Conservation (phyloP, 805 yeast genomes). For the Metschnikowia amazonensis region DNA sequence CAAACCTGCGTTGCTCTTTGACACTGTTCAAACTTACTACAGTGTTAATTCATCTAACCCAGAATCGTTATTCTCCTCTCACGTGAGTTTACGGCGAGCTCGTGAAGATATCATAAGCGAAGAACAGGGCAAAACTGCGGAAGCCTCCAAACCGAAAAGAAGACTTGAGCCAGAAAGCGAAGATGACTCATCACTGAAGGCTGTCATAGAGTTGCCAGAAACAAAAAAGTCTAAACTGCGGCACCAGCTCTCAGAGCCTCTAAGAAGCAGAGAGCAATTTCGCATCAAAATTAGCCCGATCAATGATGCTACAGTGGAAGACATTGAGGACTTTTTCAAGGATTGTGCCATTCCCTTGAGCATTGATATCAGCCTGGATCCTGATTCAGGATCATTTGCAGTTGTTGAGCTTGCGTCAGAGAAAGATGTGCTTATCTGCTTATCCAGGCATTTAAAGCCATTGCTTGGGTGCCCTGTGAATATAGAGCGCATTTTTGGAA, state of each 20-base stretch:
- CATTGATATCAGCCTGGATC: conserved; percentile 17
- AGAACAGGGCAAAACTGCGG: background rate
- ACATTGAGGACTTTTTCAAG: conserved; percentile 42
- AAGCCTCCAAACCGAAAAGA: background rate
- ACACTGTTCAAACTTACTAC: background rate
- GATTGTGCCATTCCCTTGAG: conserved; percentile 58
- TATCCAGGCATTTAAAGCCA: conserved; percentile 54
- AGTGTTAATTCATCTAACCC: background rate
- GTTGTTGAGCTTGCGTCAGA: conserved; percentile 55
- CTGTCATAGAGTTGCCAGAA: background rate
- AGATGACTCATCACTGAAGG: background rate
- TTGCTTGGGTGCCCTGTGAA: conserved; percentile 40
- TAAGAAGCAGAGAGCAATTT: conserved; percentile 56
- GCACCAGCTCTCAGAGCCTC: conserved; percentile 6
- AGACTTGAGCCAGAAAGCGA: background rate
- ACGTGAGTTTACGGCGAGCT: background rate
- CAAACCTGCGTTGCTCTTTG: background rate
- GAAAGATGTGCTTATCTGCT: conserved; percentile 50
- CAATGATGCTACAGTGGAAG: conserved; percentile 39
- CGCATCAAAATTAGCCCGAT: conserved; percentile 54
- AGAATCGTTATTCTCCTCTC: background rate
- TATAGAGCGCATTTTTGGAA: conserved; percentile 43
- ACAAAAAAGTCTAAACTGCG: background rate
- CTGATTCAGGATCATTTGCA: conserved; percentile 33
- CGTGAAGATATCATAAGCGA: background rate